Percentiles rank a stretch among this genome's conserved stretches.
phyloP scores from a whole-genome alignment of 305 asterid species.

The Lippia alba region DNA sequence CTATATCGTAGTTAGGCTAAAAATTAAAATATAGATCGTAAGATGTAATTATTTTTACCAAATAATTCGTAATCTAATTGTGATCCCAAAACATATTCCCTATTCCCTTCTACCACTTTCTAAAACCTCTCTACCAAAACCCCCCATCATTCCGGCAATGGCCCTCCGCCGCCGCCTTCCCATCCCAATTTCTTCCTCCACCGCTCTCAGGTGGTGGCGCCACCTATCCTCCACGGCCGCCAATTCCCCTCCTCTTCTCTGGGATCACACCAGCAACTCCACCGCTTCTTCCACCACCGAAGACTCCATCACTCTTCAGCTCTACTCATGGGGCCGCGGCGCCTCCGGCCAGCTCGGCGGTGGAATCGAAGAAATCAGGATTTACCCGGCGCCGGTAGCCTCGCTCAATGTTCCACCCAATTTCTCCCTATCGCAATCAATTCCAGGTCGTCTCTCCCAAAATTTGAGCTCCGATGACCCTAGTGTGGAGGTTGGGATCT shows the following conservation, averaged over 20 bases:
- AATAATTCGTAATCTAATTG: not conserved
- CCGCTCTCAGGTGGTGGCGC: constrained; percentile 32
- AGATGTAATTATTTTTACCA: not conserved
- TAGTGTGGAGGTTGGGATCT: constrained; percentile 62
- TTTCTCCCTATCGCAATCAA: constrained; percentile 57
- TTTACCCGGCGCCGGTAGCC: constrained; percentile 77
- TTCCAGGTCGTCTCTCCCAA: constrained; percentile 68
- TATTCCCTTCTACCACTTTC: not conserved
- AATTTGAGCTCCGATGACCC: constrained; percentile 18
- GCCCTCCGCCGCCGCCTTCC: constrained; percentile 44
- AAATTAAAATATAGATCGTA: too few species aligned
- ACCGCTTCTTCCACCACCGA: constrained; percentile 32
- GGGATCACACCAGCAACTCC: constrained; percentile 45
- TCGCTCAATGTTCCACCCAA: constrained; percentile 58
- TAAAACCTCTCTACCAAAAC: constrained; percentile 30
- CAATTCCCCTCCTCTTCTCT: constrained; percentile 51
- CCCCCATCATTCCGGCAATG: constrained; percentile 33
- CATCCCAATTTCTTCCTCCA: constrained; percentile 28
- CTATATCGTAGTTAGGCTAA: too few species aligned
- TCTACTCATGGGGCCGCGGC: constrained; percentile 94
- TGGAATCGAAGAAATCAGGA: constrained; percentile 76
- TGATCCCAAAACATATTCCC: not conserved
- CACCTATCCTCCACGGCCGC: constrained; percentile 38
- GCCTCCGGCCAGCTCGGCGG: constrained; percentile 97
- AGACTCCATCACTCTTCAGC: constrained; percentile 56